Conservation (phyloP, 2,329 filamentous ascomycete species). For the Davidsoniella neocaledoniae region DNA sequence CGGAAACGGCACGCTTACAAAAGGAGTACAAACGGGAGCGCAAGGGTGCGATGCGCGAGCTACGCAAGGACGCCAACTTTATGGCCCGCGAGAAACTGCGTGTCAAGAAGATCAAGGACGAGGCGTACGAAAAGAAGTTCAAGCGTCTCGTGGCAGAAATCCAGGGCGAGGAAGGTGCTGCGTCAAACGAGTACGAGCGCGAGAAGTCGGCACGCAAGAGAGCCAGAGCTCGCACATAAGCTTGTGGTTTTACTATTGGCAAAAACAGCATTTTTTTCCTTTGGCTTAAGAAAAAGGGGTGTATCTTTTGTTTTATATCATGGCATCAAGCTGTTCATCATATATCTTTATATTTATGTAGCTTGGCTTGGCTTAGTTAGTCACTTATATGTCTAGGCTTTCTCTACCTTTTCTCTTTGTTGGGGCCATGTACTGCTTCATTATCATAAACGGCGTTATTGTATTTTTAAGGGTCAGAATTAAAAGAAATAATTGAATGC, state of each 20-base stretch:
- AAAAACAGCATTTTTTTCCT: no score
- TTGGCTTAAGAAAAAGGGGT: not conserved
- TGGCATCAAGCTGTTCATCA: no score
- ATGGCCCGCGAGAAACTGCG: constrained; percentile 77
- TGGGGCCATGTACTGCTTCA: not conserved
- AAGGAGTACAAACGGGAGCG: constrained; percentile 87
- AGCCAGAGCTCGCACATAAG: constrained; percentile 27
- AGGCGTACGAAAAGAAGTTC: constrained; percentile 93
- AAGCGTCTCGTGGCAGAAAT: constrained; percentile 84
- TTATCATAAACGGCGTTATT: not conserved
- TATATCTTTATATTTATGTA: not conserved
- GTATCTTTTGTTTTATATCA: not conserved
- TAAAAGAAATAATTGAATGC: not conserved
- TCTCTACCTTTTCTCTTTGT: not conserved
- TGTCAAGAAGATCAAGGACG: constrained; percentile 86
- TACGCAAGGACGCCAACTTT: constrained; percentile 90
- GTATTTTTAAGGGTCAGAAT: not conserved
- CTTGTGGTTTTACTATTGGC: not conserved
- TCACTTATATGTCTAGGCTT: not conserved
- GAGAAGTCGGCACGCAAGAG: constrained; percentile 63
- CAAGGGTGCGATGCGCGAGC: constrained; percentile 85
- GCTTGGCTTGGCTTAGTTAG: not conserved
- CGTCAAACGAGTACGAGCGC: constrained; percentile 75
- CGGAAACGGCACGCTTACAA: constrained; percentile 67
- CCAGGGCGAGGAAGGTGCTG: constrained; percentile 78